Percentiles rank a stretch among this genome's conserved stretches.
Conservation (phyloP, 2,329 filamentous ascomycete genomes). For the Monilinia laxa region DNA sequence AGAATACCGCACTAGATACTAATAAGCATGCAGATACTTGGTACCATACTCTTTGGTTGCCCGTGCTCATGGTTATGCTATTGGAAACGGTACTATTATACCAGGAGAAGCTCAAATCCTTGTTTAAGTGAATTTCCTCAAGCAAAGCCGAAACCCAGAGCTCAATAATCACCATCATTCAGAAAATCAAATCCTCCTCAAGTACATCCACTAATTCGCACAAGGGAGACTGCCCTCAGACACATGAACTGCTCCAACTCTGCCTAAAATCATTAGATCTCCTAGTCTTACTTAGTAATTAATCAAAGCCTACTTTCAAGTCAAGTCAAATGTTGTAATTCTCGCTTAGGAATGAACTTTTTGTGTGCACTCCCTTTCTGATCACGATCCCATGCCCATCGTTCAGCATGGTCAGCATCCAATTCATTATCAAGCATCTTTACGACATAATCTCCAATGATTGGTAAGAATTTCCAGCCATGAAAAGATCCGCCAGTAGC, state of each 20-base stretch:
- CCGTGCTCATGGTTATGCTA: constrained; percentile 58
- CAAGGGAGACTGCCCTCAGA: not conserved
- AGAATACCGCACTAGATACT: not conserved
- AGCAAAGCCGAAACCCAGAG: not conserved
- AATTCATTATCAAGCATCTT: constrained; percentile 48
- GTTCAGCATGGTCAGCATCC: constrained; percentile 42
- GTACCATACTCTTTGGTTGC: constrained; percentile 66
- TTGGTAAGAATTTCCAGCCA: constrained; percentile 64
- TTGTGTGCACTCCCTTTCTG: constrained; percentile 18
- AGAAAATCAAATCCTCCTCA: not conserved
- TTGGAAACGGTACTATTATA: constrained; percentile 58
- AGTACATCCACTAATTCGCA: not conserved
- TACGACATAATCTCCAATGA: constrained; percentile 58
- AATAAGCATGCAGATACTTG: constrained; percentile 47
- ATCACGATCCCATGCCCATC: constrained; percentile 49
- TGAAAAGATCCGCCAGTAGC: constrained; percentile 64
- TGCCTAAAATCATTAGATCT: not conserved
- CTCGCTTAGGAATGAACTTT: constrained; percentile 19
- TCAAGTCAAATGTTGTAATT: constrained; percentile 22
- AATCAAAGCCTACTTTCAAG: not conserved
- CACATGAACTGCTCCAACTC: not conserved
- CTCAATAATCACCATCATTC: not conserved
- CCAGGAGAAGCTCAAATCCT: constrained; percentile 50
- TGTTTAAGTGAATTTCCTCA: not conserved
- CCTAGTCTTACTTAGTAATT: constrained; percentile 4